Conservation (phyloP, 805 yeast species). For the Kockiozyma suomiensis region DNA sequence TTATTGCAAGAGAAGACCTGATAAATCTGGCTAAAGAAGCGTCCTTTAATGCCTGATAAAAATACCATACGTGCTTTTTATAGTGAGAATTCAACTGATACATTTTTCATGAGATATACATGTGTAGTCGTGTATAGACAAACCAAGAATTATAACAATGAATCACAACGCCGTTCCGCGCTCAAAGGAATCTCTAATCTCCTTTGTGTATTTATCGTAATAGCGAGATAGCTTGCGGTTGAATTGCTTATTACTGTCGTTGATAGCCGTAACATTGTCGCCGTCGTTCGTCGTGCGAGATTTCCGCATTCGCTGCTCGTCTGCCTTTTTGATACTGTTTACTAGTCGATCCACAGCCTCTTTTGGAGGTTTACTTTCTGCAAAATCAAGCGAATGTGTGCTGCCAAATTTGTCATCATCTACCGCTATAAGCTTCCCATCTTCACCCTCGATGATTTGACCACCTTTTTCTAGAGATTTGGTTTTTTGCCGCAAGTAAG, state of each 20-base stretch:
- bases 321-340: slow-evolving; percentile 38
- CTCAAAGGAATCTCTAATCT: slow-evolving; percentile 43
- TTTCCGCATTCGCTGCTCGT: slow-evolving; percentile 46
- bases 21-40: slow-evolving; percentile 17
- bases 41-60: neutral
- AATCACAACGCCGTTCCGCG: slow-evolving; percentile 44
- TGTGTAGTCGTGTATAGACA: no score
- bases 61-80: no score
- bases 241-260: slow-evolving; percentile 73
- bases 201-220: slow-evolving; percentile 49
- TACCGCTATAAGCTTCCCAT: slow-evolving; percentile 26
- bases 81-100: no score
- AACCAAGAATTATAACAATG: no score
- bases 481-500: slow-evolving; percentile 48
- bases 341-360: slow-evolving; percentile 42
- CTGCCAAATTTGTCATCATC: slow-evolving; percentile 26
- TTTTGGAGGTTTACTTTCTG: slow-evolving; percentile 46
- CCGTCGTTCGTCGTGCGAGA: slow-evolving; percentile 42
- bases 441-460: slow-evolving; percentile 34
- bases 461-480: slow-evolving; percentile 36
- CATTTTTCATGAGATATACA: no score
- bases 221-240: slow-evolving; percentile 67
- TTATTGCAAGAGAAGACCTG: slow-evolving; percentile 12
- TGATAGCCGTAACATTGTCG: slow-evolving; percentile 51
- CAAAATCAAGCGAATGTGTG: slow-evolving; percentile 34